A percentile compares a stretch with the other conserved stretches of the same genome.
These are phyloP conservation scores for Basipetospora chlamydospora DNA, from an alignment of 2,329 filamentous ascomycete species.

Conservation along the genomic window DNA sequence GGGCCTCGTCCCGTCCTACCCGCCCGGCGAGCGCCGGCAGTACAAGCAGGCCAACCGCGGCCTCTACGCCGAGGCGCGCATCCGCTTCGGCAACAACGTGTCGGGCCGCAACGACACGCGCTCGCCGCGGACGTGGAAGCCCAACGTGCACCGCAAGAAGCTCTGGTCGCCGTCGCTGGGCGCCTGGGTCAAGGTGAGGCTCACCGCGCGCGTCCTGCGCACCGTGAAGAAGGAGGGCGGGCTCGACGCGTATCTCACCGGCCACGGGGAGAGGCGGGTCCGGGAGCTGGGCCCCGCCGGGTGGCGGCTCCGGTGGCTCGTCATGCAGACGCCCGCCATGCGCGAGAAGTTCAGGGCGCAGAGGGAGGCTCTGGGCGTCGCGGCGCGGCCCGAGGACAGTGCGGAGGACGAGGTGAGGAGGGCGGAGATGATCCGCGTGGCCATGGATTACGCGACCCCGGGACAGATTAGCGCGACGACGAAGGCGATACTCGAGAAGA, in stretches of 20 bases:
- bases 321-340: conserved; percentile 64
- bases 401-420: conserved; percentile 12
- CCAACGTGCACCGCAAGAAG: conserved; percentile 56
- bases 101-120: conserved; percentile 54
- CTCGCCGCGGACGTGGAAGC: conserved; percentile 58
- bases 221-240: conserved; percentile 77
- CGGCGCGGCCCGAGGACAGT: conserved; percentile 20
- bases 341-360: conserved; percentile 52
- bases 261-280: conserved; percentile 61
- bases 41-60: conserved; percentile 73
- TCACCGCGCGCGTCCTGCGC: conserved; percentile 55
- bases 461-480: conserved; percentile 22
- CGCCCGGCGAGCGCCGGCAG: conserved; percentile 51
- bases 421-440: conserved; percentile 23
- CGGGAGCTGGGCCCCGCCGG: conserved; percentile 80
- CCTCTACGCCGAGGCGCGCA: conserved; percentile 54
- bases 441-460: conserved; percentile 26
- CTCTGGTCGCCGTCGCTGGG: conserved; percentile 51
- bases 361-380: conserved; percentile 49
- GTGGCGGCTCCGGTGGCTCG: conserved; percentile 77
- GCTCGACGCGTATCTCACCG: conserved; percentile 81
- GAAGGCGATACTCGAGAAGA: conserved; percentile 22
- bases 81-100: conserved; percentile 69
- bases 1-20: conserved; percentile 50
- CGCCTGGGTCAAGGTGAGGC: conserved; percentile 48